Conservation (phyloP, 208 protist species). For the Borovskyia barvae region DNA sequence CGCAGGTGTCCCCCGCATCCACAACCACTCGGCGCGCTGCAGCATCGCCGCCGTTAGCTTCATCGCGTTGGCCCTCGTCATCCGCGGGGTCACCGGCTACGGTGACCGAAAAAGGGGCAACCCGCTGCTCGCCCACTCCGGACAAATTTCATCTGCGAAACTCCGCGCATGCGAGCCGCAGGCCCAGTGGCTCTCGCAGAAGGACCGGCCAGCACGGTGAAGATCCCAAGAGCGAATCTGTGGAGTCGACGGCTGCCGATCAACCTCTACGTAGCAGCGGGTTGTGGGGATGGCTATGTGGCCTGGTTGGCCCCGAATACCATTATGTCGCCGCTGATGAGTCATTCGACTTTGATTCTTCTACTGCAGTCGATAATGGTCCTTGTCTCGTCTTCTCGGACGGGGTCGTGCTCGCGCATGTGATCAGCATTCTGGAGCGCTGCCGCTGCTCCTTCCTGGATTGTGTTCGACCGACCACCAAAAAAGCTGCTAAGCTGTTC, state of each 20-base stretch:
- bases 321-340: slow-evolving; percentile 52
- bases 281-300: slow-evolving; percentile 43
- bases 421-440: slow-evolving; percentile 59
- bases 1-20: too few relatives aligned
- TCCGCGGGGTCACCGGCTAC: too few relatives aligned
- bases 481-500: slow-evolving; percentile 60
- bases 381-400: slow-evolving; percentile 65
- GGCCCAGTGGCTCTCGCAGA: not conserved
- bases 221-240: too few relatives aligned
- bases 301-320: slow-evolving; percentile 39
- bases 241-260: too few relatives aligned
- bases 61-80: too few relatives aligned
- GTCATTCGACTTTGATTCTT: slow-evolving; percentile 29
- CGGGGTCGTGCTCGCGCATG: slow-evolving; percentile 65
- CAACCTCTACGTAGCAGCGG: not conserved
- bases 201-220: not conserved
- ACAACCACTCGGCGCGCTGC: too few relatives aligned
- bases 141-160: not conserved
- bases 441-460: slow-evolving; percentile 64
- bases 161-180: too few relatives aligned
- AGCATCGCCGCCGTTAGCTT: too few relatives aligned
- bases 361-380: slow-evolving; percentile 1
- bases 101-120: not conserved
- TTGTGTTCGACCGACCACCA: slow-evolving; percentile 49
- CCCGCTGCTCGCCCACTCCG: not conserved